Evolutionary conservation across 2,329 filamentous ascomycete genomes (phyloP).

Genomic region (Drechslerella coelobrocha): DNA sequence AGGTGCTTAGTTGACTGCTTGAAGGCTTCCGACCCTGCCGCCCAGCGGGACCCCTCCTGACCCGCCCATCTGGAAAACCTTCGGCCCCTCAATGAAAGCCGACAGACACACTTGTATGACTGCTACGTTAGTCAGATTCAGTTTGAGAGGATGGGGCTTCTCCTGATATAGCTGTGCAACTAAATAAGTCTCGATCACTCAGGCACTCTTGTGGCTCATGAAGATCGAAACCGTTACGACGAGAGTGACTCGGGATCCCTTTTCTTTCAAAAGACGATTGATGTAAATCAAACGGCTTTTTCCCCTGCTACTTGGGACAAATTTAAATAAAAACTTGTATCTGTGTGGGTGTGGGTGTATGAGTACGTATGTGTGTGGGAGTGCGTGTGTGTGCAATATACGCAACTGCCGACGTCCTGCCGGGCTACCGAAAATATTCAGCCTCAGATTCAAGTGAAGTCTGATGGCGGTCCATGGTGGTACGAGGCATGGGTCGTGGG

Average conservation of each 20-base stretch:
- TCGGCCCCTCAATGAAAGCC: slow-evolving; percentile 11
- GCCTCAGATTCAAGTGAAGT: no score
- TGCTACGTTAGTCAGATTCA: neutral
- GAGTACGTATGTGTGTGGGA: no score
- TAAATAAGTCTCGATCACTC: neutral
- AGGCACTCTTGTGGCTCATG: neutral
- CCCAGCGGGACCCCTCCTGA: slow-evolving; percentile 25
- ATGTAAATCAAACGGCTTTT: slow-evolving; percentile 23
- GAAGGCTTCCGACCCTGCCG: slow-evolving; percentile 31
- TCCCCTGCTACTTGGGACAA: no score
- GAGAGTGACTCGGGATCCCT: neutral
- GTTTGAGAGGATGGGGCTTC: neutral
- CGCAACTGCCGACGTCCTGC: no score
- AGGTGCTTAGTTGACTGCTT: slow-evolving; percentile 5
- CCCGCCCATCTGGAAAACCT: slow-evolving; percentile 38
- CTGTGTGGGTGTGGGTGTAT: no score
- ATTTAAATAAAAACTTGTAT: no score
- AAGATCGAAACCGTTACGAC: neutral
- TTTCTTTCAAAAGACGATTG: neutral
- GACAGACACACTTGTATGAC: neutral
- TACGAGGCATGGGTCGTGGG: neutral
- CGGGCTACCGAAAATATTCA: no score
- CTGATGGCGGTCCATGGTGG: no score
- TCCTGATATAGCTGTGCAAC: neutral
- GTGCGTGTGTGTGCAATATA: no score